Evolutionary conservation across 2,329 filamentous ascomycete species (phyloP).

Genomic region (Rutstroemia sp.): DNA sequence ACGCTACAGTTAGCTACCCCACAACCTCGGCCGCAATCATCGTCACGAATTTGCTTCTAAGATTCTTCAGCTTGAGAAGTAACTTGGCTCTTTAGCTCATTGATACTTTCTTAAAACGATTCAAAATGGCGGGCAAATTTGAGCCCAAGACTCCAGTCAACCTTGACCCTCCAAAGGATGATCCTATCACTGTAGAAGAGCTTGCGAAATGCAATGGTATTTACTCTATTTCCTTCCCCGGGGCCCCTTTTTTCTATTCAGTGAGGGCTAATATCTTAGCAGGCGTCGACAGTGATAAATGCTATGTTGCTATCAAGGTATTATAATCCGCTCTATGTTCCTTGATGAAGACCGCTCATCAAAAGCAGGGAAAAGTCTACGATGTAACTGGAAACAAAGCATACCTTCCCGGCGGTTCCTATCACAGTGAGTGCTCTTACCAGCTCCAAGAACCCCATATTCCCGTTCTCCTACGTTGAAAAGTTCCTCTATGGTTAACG

Average conservation of each 20-base stretch:
- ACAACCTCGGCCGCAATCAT: slow-evolving; percentile 3
- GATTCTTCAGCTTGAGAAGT: background rate
- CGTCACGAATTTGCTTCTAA: background rate
- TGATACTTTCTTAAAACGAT: background rate
- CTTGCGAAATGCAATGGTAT: slow-evolving; percentile 77
- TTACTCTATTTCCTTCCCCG: slow-evolving; percentile 25
- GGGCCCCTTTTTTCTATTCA: background rate
- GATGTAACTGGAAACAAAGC: slow-evolving; percentile 86
- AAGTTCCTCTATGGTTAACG: background rate
- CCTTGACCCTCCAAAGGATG: slow-evolving; percentile 78
- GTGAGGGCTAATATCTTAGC: slow-evolving; percentile 8
- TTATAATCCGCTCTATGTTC: background rate
- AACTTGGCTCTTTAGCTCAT: background rate
- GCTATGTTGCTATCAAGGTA: slow-evolving; percentile 66
- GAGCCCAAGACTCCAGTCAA: slow-evolving; percentile 70
- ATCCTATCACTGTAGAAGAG: slow-evolving; percentile 74
- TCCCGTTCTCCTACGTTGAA: background rate
- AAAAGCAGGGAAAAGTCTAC: slow-evolving; percentile 73
- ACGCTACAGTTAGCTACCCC: background rate
- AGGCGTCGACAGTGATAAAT: slow-evolving; percentile 59
- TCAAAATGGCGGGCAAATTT: slow-evolving; percentile 56
- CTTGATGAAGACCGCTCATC: background rate
- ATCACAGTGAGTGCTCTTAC: slow-evolving; percentile 58
- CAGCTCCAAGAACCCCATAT: background rate
- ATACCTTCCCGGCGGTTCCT: slow-evolving; percentile 75